Conservation (phyloP, 2,329 filamentous ascomycete genomes). For the Hypoxylon sp. region DNA sequence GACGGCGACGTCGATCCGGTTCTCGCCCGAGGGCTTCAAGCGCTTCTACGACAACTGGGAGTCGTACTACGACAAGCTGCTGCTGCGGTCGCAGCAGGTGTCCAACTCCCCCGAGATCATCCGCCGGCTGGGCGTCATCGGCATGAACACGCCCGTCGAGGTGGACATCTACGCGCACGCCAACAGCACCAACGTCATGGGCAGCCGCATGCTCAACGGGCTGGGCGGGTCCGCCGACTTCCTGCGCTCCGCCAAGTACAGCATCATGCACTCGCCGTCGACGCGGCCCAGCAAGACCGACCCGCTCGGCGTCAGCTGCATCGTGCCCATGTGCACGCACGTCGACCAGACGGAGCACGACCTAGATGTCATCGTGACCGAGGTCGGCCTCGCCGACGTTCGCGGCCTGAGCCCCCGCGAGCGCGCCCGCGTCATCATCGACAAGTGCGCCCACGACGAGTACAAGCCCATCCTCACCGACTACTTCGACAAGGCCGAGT, state of each 20-base stretch:
- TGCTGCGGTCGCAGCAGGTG: constrained; percentile 87
- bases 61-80: constrained; percentile 80
- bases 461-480: constrained; percentile 85
- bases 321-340: constrained; percentile 94
- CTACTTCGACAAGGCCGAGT: constrained; percentile 89
- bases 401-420: constrained; percentile 83
- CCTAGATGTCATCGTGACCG: constrained; percentile 85
- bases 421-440: constrained; percentile 85
- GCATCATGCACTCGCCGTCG: constrained; percentile 92
- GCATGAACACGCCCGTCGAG: constrained; percentile 95
- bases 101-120: constrained; percentile 94
- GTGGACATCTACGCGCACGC: constrained; percentile 96
- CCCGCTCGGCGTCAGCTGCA: constrained; percentile 83
- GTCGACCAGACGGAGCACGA: constrained; percentile 95
- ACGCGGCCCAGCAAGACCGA: constrained; percentile 85
- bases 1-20: constrained; percentile 88
- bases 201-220: constrained; percentile 82
- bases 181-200: constrained; percentile 91
- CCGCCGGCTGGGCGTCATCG: constrained; percentile 85
- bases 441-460: constrained; percentile 86
- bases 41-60: constrained; percentile 92
- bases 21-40: constrained; percentile 90
- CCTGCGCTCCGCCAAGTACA: constrained; percentile 78
- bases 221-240: constrained; percentile 80
- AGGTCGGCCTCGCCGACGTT: constrained; percentile 83